A percentile compares a stretch with the other conserved stretches of the same genome.
Evolutionary conservation across 1,139 yeast species (phyloP).

Genomic region (Candida frijolesensis): DNA sequence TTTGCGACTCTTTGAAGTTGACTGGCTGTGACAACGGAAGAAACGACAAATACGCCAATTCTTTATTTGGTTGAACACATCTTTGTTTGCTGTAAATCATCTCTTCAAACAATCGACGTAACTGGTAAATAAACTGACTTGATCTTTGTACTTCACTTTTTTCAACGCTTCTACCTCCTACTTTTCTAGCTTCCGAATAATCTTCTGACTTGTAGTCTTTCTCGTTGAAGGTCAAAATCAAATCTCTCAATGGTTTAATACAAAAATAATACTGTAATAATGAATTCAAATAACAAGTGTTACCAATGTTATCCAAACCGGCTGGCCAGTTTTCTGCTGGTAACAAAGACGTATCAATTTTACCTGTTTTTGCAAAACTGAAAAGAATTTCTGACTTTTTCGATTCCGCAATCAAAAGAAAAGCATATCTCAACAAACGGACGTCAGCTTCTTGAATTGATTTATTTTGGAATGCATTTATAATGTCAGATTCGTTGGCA

Average conservation of each 20-base stretch:
- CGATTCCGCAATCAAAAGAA: conserved; percentile 48
- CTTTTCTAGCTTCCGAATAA: conserved; percentile 47
- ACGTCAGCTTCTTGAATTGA: conserved; percentile 36
- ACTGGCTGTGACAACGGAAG: conserved; percentile 73
- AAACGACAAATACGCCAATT: conserved; percentile 85
- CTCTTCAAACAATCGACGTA: conserved; percentile 67
- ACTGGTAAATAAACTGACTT: conserved; percentile 73
- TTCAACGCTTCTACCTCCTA: conserved; percentile 86
- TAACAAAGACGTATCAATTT: conserved; percentile 58
- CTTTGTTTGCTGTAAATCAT: conserved; percentile 65
- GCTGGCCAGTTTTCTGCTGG: conserved; percentile 80
- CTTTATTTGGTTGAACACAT: conserved; percentile 80
- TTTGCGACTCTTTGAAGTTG: conserved; percentile 41
- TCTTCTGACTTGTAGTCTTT: conserved; percentile 19
- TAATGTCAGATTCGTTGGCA: conserved; percentile 58
- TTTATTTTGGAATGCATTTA: conserved; percentile 54
- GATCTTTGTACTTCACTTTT: conserved; percentile 75
- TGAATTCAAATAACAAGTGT: conserved; percentile 92
- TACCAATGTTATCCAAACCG: conserved; percentile 91
- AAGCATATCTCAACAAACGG: conserved; percentile 50
- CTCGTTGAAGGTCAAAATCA: conserved; percentile 57
- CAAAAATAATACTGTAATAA: conserved; percentile 87
- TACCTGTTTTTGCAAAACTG: conserved; percentile 58
- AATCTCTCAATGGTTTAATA: conserved; percentile 75
- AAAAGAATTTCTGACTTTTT: conserved; percentile 54